These are phyloP conservation scores for Elongisporangium anandrum DNA, from an alignment of 352 stramenopile genomes.

Conservation along the genomic window DNA sequence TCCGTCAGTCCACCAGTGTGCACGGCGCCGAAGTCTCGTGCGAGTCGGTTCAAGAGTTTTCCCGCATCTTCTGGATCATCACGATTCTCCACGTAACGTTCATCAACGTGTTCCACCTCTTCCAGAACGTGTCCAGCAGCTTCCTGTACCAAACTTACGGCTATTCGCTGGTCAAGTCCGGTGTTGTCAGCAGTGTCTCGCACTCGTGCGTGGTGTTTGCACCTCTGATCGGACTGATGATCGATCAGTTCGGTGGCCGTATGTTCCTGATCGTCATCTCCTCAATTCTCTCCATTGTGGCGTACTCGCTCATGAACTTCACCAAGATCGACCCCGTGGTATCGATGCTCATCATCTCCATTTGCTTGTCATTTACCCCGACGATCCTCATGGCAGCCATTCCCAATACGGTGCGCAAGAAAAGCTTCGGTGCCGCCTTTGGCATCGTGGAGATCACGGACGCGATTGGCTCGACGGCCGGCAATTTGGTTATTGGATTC, in stretches of 20 bases:
- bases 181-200: slow-evolving; percentile 73
- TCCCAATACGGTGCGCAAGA: slow-evolving; percentile 66
- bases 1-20: background rate
- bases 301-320: slow-evolving; percentile 86
- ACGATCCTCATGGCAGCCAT: slow-evolving; percentile 88
- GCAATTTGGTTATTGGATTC: slow-evolving; percentile 84
- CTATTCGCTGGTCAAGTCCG: slow-evolving; percentile 83
- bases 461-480: slow-evolving; percentile 72
- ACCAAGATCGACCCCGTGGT: slow-evolving; percentile 68
- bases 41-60: slow-evolving; percentile 68
- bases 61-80: slow-evolving; percentile 85
- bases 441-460: slow-evolving; percentile 86
- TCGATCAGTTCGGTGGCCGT: slow-evolving; percentile 87
- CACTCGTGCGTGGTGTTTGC: slow-evolving; percentile 83
- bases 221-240: slow-evolving; percentile 82
- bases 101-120: slow-evolving; percentile 90
- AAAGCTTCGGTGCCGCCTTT: slow-evolving; percentile 80
- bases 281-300: slow-evolving; percentile 64
- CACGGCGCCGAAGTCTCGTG: slow-evolving; percentile 33
- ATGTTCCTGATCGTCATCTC: slow-evolving; percentile 77
- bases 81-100: slow-evolving; percentile 84
- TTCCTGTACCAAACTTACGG: slow-evolving; percentile 85
- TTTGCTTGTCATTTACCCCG: slow-evolving; percentile 83
- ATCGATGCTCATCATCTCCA: slow-evolving; percentile 84
- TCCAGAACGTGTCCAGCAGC: slow-evolving; percentile 88